Conservation (phyloP, 768 basidiomycete species). For the Mycena galericulata region DNA sequence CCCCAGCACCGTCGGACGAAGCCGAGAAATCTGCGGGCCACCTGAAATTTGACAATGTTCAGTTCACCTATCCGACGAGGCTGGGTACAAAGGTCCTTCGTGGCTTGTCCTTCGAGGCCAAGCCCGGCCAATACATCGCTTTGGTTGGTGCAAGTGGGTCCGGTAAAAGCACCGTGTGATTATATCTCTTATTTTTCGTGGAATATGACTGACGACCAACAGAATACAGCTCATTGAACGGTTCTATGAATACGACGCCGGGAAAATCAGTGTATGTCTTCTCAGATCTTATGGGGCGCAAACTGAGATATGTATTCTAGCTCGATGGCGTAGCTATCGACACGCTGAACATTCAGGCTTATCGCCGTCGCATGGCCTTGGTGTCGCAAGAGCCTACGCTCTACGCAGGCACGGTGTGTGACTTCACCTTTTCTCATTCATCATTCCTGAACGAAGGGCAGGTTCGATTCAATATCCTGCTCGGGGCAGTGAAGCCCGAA, state of each 20-base stretch:
- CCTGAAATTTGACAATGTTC: conserved; percentile 81
- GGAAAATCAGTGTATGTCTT: conserved; percentile 68
- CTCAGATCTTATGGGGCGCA: not conserved
- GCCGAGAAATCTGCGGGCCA: conserved; percentile 63
- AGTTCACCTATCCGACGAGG: conserved; percentile 91
- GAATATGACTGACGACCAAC: not conserved
- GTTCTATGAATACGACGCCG: conserved; percentile 84
- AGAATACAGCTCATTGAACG: conserved; percentile 87
- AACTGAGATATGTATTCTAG: conserved; percentile 42
- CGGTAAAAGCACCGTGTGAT: conserved; percentile 86
- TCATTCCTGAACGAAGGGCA: not conserved
- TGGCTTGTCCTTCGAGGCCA: conserved; percentile 75
- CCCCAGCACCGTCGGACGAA: conserved; percentile 62
- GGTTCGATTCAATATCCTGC: conserved; percentile 87
- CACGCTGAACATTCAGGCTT: conserved; percentile 84
- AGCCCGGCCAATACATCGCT: conserved; percentile 84
- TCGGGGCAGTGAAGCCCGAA: conserved; percentile 83
- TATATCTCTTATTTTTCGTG: not conserved
- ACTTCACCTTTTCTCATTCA: not conserved
- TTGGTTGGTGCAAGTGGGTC: conserved; percentile 85
- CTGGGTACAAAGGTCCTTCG: conserved; percentile 87
- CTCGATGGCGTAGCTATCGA: conserved; percentile 82
- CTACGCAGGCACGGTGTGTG: conserved; percentile 83
- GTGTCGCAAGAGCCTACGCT: conserved; percentile 94
- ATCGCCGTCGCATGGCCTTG: conserved; percentile 87